Base-by-base conservation (phyloP, 2,329 filamentous ascomycete genomes). In the Claviceps monticola region DNA sequence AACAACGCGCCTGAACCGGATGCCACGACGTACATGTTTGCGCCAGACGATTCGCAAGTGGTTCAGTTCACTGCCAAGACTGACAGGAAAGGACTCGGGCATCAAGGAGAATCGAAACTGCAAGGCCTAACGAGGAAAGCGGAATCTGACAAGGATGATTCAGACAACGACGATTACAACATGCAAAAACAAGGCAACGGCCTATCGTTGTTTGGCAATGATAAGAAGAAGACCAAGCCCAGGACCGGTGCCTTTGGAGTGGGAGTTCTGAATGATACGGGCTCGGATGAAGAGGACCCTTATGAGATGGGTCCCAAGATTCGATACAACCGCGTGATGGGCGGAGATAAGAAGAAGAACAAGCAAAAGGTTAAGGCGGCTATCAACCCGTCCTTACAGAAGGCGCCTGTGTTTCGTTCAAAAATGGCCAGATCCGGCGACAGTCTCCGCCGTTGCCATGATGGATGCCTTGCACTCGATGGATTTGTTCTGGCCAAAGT, bases 241-340 rank as follows among this genome's bases (percentile, higher is more conserved):
- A 53, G 57, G 5, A 75, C 75, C 50, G 80, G 84, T 2, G 88
- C 86, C 0, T 88, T 97, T 56, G 91, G 91, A 0, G 83, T 95
- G 14, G 91, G 91, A 0, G 75, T 96, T 1, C 69, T 97, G 46
- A 96, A 97, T 60, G 91, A 96, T 58, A 93, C 84, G 19, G 90
- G 89, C 11, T 96, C 91, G 4, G 93, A 97, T 58, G 90, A 96
- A 46, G 93, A 97, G 60, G 90, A 96, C 61, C 86, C 88, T 0
- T 97, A 95, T 63, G 86, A 91, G 53, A 83, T 97, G 50, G 91
- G 91, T 0, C 93, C 93, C 0, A 84, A 82, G 58, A 94, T 96
- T 64, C 88, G 84, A 13, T 95, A 95, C 66, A 95, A 87, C 59
- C 80, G 83, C 42, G 76, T 84, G 5, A 80, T 96, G 54, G 89